phyloP scores from a whole-genome alignment of 345 rosid species.

The Brassica incana region DNA sequence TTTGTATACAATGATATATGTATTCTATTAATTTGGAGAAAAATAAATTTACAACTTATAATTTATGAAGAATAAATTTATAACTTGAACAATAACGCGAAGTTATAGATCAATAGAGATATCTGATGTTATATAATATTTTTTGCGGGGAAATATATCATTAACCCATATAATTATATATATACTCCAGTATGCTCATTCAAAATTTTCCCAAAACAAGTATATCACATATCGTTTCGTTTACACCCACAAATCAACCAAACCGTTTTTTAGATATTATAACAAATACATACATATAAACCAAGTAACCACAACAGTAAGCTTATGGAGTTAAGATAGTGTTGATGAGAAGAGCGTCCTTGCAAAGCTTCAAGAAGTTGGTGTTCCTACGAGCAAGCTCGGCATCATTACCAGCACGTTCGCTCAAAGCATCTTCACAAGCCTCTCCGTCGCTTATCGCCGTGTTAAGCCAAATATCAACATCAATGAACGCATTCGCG shows the following conservation, averaged over 20 bases:
- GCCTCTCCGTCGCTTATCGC: conserved; percentile 47
- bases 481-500: conserved; percentile 41
- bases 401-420: conserved; percentile 15
- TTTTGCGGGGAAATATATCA: too few species aligned
- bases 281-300: conserved; percentile 9
- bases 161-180: background rate
- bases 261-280: background rate
- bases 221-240: conserved; percentile 11
- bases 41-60: too few species aligned
- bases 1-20: too few species aligned
- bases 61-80: too few species aligned
- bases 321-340: conserved; percentile 42
- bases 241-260: conserved; percentile 10
- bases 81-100: too few species aligned
- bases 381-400: conserved; percentile 43
- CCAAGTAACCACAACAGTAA: background rate
- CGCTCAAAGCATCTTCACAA: conserved; percentile 46
- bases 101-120: background rate
- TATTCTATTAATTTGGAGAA: too few species aligned
- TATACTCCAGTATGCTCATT: conserved; percentile 15
- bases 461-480: conserved; percentile 43
- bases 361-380: conserved; percentile 46
- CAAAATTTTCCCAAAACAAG: conserved; percentile 10
- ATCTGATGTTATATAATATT: background rate
- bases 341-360: conserved; percentile 46